Evolutionary conservation across 257 asterid genomes (phyloP), one percentile per base, ranked within the genome.

Genomic region (Penstemon eatonii): DNA sequence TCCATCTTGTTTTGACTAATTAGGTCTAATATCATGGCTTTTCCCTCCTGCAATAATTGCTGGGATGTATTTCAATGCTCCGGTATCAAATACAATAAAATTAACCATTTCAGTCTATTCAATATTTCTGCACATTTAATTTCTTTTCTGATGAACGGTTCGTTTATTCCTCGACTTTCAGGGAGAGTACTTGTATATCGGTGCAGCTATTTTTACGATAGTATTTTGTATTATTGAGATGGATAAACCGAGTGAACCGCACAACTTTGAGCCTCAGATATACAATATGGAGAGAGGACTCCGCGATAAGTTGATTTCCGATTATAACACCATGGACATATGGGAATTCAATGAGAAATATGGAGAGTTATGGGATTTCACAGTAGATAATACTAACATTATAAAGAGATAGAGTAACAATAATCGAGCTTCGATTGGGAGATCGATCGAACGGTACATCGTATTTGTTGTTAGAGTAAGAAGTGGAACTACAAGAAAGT

Each of bases 281-380:
- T 91, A 91, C 71, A 87, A 81, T 54, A 89, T 91, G 95, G 97
- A 91, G 70, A 77, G 95, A 77, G 96, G 95, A 11, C 89, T 89
- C 1, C 88, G 97, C 0, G 96, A 91, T 72, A 89, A 91, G 87
- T 71, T 91, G 60, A 91, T 91, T 56, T 72, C 89, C 0, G 93
- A 91, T 68, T 91, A 91, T 73, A 91, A 91, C 83, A 81, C 95
- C 4, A 91, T 91, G 97, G 87, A 87, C 66, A 82, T 85, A 11
- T 91, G 97, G 96, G 97, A 91, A 66, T 91, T 91, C 82, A 91
- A 89, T 58, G 87, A 89, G 85, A 91, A 91, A 62, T 91, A 89
- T 56, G 93, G 91, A 0, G 97, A 91, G 46, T 40, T 91, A 4
- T 89, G 95, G 96, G 98, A 91, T 78, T 89, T 91, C 82, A 91